Evolutionary conservation across 2,329 filamentous ascomycete species (phyloP), one percentile per base, ranked within the genome.

Genomic region (Coleophoma eucalyptorum): DNA sequence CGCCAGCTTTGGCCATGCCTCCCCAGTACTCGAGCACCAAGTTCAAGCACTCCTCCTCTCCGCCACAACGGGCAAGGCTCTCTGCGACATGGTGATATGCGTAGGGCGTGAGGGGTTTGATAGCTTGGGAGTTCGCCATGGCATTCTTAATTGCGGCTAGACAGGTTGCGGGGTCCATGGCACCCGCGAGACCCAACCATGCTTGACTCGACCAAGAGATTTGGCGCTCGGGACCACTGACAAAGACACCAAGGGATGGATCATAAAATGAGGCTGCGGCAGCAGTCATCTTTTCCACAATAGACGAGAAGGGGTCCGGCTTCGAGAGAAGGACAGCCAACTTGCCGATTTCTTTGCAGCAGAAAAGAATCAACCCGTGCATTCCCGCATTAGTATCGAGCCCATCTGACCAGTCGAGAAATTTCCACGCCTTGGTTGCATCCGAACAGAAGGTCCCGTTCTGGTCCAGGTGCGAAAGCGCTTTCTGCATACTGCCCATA

Each of bases 11-110:
- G 1, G 62, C 58, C 65, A 68, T 68, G 1, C 62, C 60, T 12
- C 65, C 65, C 66, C 66, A 68, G 52, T 67, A 67, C n/a, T 55
- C 61, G 44, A 20, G 49, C 54, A 64, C 63, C 52, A 65, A 62
- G 59, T 46, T 58, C 50, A 67, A 45, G 21, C 60, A 63, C 35
- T 65, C 55, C 10, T 61, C 57, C 16, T 58, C 56, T 12, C 56
- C 58, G 1, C 61, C 62, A 3, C 58, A 61, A 2, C 52, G 50
- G 4, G 62, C 56, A 13, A 68, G 56, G 10, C 62, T 57, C 31
- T 66, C 65, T 8, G 60, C 60, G 4, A 68, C 56, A 44, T 67
- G 58, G 44, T 67, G 64, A 45, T 57, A 67, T 3, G 61, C 55
- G 35, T 67, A 68, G 3, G 63, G 66, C 1, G 61, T 66, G 2